A percentile compares a stretch with the other conserved stretches of the same genome.
Evolutionary conservation across 441 rosid genomes (phyloP).

Genomic region (Erodium moschatum): DNA sequence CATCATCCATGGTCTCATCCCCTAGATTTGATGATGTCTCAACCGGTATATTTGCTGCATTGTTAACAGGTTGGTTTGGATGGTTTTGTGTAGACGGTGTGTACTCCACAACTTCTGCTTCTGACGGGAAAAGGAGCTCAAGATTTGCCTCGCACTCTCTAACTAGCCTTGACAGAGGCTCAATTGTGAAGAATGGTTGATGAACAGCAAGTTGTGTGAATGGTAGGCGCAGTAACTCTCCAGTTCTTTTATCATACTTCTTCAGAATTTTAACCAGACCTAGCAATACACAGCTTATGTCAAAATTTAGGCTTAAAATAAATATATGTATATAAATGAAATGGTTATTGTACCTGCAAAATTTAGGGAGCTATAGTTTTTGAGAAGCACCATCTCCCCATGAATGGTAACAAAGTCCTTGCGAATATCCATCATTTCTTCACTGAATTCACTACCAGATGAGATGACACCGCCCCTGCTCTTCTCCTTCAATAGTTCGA

Average conservation of each 20-base stretch:
- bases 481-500: slow-evolving; percentile 50
- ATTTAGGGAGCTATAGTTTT: slow-evolving; percentile 88
- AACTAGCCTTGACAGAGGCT: slow-evolving; percentile 74
- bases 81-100: slow-evolving; percentile 22
- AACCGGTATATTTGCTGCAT: slow-evolving; percentile 24
- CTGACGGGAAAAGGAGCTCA: slow-evolving; percentile 77
- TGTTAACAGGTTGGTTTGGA: slow-evolving; percentile 21
- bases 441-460: slow-evolving; percentile 66
- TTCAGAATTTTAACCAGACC: slow-evolving; percentile 81
- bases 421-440: slow-evolving; percentile 91
- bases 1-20: slow-evolving; percentile 55
- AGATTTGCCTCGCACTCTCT: slow-evolving; percentile 82
- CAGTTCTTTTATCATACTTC: slow-evolving; percentile 86
- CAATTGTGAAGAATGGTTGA: slow-evolving; percentile 79
- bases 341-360: slow-evolving; percentile 50
- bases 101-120: slow-evolving; percentile 76
- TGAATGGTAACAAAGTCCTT: slow-evolving; percentile 83
- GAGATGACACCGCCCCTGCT: slow-evolving; percentile 45
- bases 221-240: slow-evolving; percentile 62
- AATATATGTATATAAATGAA: neutral
- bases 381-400: slow-evolving; percentile 92
- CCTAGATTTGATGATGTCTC: slow-evolving; percentile 49
- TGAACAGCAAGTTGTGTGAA: slow-evolving; percentile 73
- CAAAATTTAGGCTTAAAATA: neutral
- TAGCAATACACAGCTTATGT: slow-evolving; percentile 17